These are phyloP conservation scores for Fennellomyces sp. DNA, from an alignment of 371 early-diverging fungal species.

Conservation along the genomic window DNA sequence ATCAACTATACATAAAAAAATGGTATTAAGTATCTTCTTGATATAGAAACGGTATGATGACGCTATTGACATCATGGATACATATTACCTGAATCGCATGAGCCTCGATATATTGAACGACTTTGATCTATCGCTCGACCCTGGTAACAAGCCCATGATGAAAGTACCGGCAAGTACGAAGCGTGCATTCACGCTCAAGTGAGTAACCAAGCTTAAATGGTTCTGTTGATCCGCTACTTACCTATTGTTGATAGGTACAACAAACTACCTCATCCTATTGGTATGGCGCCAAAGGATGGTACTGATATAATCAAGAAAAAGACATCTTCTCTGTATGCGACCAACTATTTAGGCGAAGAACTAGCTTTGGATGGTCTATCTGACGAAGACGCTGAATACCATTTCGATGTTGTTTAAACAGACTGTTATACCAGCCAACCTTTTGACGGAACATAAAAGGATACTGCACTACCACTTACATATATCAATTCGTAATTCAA, in stretches of 20 bases:
- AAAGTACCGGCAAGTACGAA: constrained; percentile 75
- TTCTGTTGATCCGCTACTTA: too few species aligned
- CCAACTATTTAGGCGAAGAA: constrained; percentile 64
- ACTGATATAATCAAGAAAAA: constrained; percentile 37
- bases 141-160: constrained; percentile 52
- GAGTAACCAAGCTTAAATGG: too few species aligned
- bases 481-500: too few species aligned
- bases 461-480: too few species aligned
- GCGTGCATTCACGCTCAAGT: constrained; percentile 80
- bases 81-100: constrained; percentile 87
- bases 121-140: constrained; percentile 60
- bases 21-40: too few species aligned
- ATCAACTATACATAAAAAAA: too few species aligned
- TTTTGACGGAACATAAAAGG: too few species aligned
- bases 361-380: constrained; percentile 50
- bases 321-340: constrained; percentile 50
- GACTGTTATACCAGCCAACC: neutral
- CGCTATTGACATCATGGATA: constrained; percentile 86
- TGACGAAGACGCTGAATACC: constrained; percentile 56
- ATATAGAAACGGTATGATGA: constrained; percentile 64
- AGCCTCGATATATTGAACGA: constrained; percentile 89
- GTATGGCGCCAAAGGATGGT: constrained; percentile 60
- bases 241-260: too few species aligned
- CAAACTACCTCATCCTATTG: constrained; percentile 69
- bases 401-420: neutral